Conservation (phyloP, 352 stramenopile genomes). For the Phytopythium helicoides region DNA sequence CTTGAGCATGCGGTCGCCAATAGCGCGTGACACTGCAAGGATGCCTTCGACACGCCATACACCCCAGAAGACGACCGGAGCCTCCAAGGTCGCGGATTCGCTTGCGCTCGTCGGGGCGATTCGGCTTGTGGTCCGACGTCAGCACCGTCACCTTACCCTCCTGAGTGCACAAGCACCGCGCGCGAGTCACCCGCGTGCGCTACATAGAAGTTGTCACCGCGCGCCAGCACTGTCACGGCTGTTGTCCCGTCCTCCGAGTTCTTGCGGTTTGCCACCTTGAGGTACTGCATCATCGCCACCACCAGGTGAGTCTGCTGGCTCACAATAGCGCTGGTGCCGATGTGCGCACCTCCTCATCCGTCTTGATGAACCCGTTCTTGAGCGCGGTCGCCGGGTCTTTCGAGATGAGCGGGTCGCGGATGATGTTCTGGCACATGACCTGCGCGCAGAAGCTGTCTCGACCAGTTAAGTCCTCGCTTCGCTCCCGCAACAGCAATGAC, state of each 20-base stretch:
- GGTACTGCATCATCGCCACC: too few species aligned
- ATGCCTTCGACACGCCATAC: slow-evolving; percentile 94
- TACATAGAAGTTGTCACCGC: slow-evolving; percentile 78
- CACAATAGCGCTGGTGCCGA: too few species aligned
- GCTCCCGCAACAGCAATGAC: background rate
- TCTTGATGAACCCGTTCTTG: slow-evolving; percentile 79
- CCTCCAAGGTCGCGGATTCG: slow-evolving; percentile 88
- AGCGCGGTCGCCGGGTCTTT: slow-evolving; percentile 68
- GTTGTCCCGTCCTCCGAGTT: slow-evolving; percentile 90
- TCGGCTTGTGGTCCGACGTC: slow-evolving; percentile 91
- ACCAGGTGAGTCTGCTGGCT: too few species aligned
- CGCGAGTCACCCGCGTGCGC: slow-evolving; percentile 90
- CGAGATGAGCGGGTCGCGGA: slow-evolving; percentile 58
- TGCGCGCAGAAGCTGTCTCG: slow-evolving; percentile 82
- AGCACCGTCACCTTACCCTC: slow-evolving; percentile 73
- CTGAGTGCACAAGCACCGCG: slow-evolving; percentile 83
- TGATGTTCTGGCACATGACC: slow-evolving; percentile 82
- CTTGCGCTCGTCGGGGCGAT: slow-evolving; percentile 86
- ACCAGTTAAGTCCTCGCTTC: slow-evolving; percentile 2
- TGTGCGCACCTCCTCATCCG: slow-evolving; percentile 66
- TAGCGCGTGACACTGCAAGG: slow-evolving; percentile 90
- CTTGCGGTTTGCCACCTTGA: slow-evolving; percentile 78
- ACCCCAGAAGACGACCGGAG: slow-evolving; percentile 89
- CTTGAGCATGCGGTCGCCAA: slow-evolving; percentile 92
- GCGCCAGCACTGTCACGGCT: slow-evolving; percentile 79